Percentiles rank a stretch among this genome's conserved stretches.
These are phyloP conservation scores for Astrephomene gubernaculifera DNA, from an alignment of 139 green algal species.

Conservation along the genomic window DNA sequence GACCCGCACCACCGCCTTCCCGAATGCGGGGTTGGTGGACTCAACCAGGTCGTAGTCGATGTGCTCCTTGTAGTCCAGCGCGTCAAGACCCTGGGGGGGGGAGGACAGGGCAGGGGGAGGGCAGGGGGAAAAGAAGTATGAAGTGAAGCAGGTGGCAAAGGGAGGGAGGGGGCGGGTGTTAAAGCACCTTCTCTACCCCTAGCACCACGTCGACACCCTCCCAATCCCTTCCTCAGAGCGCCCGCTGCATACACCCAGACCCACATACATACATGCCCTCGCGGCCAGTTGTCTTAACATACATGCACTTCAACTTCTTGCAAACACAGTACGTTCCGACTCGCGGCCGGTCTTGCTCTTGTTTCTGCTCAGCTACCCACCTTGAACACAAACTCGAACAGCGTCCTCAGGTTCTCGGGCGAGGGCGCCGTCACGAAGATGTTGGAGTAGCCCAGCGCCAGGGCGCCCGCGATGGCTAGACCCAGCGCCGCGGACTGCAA, in stretches of 20 bases:
- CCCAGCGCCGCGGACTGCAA: conserved; percentile 89
- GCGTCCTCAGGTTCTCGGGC: conserved; percentile 96
- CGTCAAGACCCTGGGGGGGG: conserved; percentile 76
- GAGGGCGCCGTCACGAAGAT: conserved; percentile 98
- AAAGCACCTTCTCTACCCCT: no score
- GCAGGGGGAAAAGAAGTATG: no score
- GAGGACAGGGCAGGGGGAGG: not conserved
- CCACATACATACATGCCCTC: no score
- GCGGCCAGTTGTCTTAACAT: no score
- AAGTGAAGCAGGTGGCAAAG: no score
- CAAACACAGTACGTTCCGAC: no score
- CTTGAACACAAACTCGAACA: conserved; percentile 99
- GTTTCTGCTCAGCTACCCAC: conserved; percentile 49
- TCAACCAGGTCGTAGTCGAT: conserved; percentile 98
- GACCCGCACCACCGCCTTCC: conserved; percentile 90
- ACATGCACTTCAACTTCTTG: no score
- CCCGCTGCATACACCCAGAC: no score
- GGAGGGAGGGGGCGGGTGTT: no score
- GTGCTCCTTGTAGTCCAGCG: conserved; percentile 94
- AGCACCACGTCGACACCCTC: no score
- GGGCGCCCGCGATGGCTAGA: conserved; percentile 80
- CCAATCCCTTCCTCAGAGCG: no score
- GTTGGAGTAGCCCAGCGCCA: conserved; percentile 96
- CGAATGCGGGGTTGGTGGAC: conserved; percentile 92
- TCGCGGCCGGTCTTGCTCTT: no score